Conservation (phyloP, 225 moss, liverwort and hornwort species). For the Marchantia polymorpha region DNA sequence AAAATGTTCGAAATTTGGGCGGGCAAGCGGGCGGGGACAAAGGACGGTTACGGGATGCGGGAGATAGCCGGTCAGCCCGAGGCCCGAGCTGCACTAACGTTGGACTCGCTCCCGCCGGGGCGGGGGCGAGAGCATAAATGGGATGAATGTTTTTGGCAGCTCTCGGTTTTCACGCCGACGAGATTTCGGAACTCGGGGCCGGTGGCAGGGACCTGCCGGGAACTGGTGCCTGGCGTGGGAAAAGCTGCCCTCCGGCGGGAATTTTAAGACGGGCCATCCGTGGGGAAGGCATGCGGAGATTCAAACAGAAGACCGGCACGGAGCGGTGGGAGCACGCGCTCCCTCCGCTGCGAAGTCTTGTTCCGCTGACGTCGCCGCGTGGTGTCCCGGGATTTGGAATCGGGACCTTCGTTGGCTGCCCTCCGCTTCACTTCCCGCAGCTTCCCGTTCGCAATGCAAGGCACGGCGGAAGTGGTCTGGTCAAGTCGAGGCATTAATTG, state of each 20-base stretch:
- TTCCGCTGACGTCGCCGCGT: constrained; percentile 23
- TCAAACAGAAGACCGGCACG: constrained; percentile 5
- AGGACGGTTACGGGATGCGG: background rate
- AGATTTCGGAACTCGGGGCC: background rate
- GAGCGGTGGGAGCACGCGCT: constrained; percentile 4
- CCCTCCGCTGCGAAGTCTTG: background rate
- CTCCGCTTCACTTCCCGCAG: background rate
- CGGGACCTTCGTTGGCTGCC: background rate
- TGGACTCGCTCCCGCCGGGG: background rate
- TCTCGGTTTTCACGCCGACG: too few relatives aligned
- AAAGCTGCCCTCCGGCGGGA: constrained; percentile 15
- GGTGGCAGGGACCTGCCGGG: background rate
- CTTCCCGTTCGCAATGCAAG: background rate
- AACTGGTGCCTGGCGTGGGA: background rate
- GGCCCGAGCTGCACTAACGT: background rate
- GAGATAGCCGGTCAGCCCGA: background rate
- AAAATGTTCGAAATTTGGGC: constrained; percentile 12
- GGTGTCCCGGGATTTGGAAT: constrained; percentile 2
- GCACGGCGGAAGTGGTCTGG: background rate
- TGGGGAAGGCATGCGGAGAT: background rate
- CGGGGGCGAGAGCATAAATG: background rate
- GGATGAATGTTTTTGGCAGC: background rate
- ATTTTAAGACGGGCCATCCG: background rate
- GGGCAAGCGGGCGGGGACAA: constrained; percentile 7
- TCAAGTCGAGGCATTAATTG: background rate